Evolutionary conservation across 2,329 filamentous ascomycete species (phyloP).

Genomic region (Bipolaris bicolor): DNA sequence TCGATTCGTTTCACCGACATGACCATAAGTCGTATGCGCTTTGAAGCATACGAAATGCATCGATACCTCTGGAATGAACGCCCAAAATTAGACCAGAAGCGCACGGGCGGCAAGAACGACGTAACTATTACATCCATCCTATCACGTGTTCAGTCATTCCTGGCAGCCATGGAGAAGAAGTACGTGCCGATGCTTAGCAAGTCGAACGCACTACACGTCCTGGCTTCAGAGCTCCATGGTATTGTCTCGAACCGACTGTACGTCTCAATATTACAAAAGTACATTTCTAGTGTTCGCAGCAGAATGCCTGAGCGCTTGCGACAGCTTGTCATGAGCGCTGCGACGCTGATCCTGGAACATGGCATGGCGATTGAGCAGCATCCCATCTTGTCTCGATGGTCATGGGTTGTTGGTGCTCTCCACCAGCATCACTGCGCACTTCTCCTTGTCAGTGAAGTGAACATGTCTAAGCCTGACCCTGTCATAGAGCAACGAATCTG

Average conservation of each 20-base stretch:
- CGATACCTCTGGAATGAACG: conserved; percentile 73
- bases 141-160: conserved; percentile 72
- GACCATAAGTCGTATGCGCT: conserved; percentile 70
- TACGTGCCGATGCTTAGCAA: conserved; percentile 69
- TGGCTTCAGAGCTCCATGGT: conserved; percentile 68
- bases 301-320: conserved; percentile 67
- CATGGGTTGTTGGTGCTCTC: conserved; percentile 73
- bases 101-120: conserved; percentile 29
- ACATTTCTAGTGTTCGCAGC: conserved; percentile 58
- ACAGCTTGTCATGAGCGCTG: conserved; percentile 68
- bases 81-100: conserved; percentile 63
- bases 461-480: conserved; percentile 61
- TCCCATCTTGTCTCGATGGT: conserved; percentile 63
- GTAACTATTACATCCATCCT: conserved; percentile 64
- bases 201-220: conserved; percentile 66
- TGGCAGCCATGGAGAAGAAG: conserved; percentile 66
- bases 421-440: conserved; percentile 76
- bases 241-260: conserved; percentile 68
- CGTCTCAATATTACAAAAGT: conserved; percentile 72
- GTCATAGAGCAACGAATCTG: conserved; percentile 70
- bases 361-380: conserved; percentile 62
- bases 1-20: conserved; percentile 69
- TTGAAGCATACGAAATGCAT: conserved; percentile 76
- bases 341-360: conserved; percentile 61
- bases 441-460: conserved; percentile 71